Evolutionary conservation across 345 rosid species (phyloP).

Genomic region (Citrus maxima): DNA sequence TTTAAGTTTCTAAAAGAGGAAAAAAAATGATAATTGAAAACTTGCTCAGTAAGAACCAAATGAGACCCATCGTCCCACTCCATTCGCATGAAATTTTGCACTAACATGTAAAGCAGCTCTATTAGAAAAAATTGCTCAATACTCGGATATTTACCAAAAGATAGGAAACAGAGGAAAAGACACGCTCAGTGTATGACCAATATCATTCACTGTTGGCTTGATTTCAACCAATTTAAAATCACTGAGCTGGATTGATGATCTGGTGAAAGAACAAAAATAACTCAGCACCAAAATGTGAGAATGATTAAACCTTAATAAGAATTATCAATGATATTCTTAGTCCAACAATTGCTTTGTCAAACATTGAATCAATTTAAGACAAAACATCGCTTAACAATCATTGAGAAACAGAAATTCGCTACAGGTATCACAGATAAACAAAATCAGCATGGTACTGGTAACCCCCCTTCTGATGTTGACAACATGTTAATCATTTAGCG

Average conservation of each 20-base stretch:
- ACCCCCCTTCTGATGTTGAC: neutral
- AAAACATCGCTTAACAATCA: neutral
- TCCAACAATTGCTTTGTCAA: neutral
- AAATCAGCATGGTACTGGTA: neutral
- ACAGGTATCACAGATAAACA: neutral
- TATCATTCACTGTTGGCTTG: neutral
- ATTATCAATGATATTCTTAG: neutral
- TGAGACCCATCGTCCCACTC: too few relatives aligned
- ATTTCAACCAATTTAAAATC: neutral
- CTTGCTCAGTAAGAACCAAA: too few relatives aligned
- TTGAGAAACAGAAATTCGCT: neutral
- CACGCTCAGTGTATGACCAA: too few relatives aligned
- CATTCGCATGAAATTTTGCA: too few relatives aligned
- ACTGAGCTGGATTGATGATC: neutral
- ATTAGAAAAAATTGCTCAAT: too few relatives aligned
- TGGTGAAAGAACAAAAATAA: neutral
- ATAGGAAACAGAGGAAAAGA: too few relatives aligned
- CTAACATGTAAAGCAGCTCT: too few relatives aligned
- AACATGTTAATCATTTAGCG: slow-evolving; percentile 9
- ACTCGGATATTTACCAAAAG: too few relatives aligned
- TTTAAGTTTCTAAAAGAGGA: too few relatives aligned
- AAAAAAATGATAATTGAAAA: too few relatives aligned
- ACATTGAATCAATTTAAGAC: neutral
- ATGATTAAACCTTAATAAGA: neutral
- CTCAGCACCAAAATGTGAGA: neutral